Base-by-base conservation (phyloP, 1,284 basidiomycete species). In the Moniliella sp. region DNA sequence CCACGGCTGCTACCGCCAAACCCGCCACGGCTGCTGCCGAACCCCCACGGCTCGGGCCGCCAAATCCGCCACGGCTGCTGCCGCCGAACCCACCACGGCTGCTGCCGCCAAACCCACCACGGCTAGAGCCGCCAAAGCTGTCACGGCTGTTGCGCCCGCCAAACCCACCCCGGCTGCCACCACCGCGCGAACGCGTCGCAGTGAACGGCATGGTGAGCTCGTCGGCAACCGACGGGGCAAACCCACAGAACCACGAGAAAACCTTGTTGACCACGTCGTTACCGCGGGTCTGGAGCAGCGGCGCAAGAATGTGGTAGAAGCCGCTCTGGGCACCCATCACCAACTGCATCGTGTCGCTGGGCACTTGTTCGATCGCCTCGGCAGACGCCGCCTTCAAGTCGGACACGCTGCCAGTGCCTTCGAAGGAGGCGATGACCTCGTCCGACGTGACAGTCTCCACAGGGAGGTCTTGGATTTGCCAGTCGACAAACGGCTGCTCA, bases 401-500 rank as follows among this genome's bases (percentile, higher is more conserved):
- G 43, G 66, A 65, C 31, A 66, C 57, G 21, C 60, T 46, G 0
- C 71, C 68, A 7, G 78, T 65, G 17, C 62, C 64, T 9, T 57
- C 46, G 2, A 78, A 56, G 39, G 76, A 67, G 0, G 61, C 45
- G 17, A 62, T 49, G 18, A 80, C 57, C 18, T 73, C 69, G 14
- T 62, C 61, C 15, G 66, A 58, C 0, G 70, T 64, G 17, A 77
- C 49, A 9, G 70, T 65, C 49, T 76, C 72, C 35, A 91, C 64
- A 0, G 81, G 78, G 23, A 91, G 68, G 27, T 73, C 67, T 7
- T 67, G 65, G 26, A 93, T 66, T 43, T 73, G 65, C 59, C 67
- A 67, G 8, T 65, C 66, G 37, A 82, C 62, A 61, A 78, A 93
- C 7, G 69, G 71, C 18, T 67, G 61, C 61, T 97, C 88, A 67